phyloP scores from a whole-genome alignment of 2,329 filamentous ascomycete genomes.

The Exophiala viscosa region DNA sequence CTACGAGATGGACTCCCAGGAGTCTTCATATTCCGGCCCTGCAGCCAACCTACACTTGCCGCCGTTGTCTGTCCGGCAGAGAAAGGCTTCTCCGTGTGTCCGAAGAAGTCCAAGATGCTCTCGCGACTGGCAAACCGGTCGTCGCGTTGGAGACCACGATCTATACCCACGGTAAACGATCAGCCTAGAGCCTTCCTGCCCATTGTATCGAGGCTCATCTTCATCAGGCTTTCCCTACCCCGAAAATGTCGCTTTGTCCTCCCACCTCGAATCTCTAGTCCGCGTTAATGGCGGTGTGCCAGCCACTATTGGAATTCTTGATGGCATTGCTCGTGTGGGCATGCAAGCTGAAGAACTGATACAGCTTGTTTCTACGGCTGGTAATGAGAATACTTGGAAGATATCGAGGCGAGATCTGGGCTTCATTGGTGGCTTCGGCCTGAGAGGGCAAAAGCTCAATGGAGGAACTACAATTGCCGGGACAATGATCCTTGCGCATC shows the following conservation, averaged over 20 bases:
- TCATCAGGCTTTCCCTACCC: constrained; percentile 63
- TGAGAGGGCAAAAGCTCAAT: constrained; percentile 65
- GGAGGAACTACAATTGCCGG: constrained; percentile 91
- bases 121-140: constrained; percentile 71
- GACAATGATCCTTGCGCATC: constrained; percentile 82
- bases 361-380: constrained; percentile 63
- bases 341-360: constrained; percentile 68
- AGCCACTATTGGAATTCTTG: constrained; percentile 83
- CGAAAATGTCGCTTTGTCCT: constrained; percentile 71
- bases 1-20: background rate
- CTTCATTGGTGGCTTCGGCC: constrained; percentile 72
- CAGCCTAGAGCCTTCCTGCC: background rate
- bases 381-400: constrained; percentile 68
- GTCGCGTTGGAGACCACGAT: constrained; percentile 95
- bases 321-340: constrained; percentile 78
- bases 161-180: constrained; percentile 75
- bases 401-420: constrained; percentile 83
- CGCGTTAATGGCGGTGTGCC: constrained; percentile 77
- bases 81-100: constrained; percentile 63
- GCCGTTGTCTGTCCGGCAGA: constrained; percentile 11
- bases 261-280: constrained; percentile 74
- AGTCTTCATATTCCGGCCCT: background rate
- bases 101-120: constrained; percentile 75
- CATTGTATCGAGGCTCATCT: constrained; percentile 5
- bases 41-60: background rate